A percentile compares a stretch with the other conserved stretches of the same genome.
Conservation (phyloP, 2,329 filamentous ascomycete species). For the Hypoxylon sp. region DNA sequence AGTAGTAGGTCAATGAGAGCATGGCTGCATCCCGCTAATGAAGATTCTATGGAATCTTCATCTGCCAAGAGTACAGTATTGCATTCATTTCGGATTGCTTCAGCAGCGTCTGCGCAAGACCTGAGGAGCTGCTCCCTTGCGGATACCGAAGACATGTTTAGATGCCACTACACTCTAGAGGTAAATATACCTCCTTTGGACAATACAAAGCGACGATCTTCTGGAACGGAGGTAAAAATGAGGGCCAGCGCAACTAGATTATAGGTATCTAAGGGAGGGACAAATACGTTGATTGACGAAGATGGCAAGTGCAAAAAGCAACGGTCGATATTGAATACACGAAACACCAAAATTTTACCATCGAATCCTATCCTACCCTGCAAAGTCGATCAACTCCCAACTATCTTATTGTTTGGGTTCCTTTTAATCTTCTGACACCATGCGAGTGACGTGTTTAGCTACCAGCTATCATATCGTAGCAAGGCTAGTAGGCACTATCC, state of each 20-base stretch:
- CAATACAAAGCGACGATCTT: not conserved
- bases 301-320: no score
- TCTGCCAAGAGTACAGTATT: conserved; percentile 31
- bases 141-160: conserved; percentile 17
- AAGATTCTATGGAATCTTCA: conserved; percentile 13
- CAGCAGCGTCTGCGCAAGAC: conserved; percentile 41
- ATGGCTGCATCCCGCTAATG: conserved; percentile 43
- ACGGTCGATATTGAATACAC: no score
- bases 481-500: no score
- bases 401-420: no score
- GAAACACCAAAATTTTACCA: no score
- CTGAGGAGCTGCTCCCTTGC: conserved; percentile 35
- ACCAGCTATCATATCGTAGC: no score
- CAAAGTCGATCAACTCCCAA: no score
- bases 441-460: no score
- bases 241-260: not conserved
- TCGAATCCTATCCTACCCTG: no score
- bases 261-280: not conserved
- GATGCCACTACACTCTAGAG: conserved; percentile 14
- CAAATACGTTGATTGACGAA: no score
- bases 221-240: not conserved
- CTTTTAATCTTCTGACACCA: no score
- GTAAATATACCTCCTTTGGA: not conserved
- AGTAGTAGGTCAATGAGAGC: conserved; percentile 47
- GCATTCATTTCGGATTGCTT: conserved; percentile 43